phyloP scores from a whole-genome alignment of 1,284 basidiomycete species.

The Cutaneotrichosporon daszewskae region DNA sequence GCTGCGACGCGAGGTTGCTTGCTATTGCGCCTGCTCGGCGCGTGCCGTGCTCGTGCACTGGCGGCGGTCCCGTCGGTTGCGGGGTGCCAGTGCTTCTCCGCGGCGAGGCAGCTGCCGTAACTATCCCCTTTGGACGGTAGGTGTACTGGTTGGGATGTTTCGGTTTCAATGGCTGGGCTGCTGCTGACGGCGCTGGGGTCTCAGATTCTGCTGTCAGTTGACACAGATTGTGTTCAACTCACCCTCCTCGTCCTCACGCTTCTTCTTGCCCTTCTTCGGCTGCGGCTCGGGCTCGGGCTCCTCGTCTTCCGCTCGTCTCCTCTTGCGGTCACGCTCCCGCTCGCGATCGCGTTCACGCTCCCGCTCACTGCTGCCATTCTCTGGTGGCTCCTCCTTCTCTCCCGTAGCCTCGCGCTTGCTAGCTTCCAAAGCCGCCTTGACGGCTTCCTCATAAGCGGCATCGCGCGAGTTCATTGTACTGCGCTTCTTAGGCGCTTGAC shows the following conservation, averaged over 20 bases:
- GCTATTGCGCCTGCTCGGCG: slow-evolving; percentile 44
- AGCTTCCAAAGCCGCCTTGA: slow-evolving; percentile 54
- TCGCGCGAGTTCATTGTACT: slow-evolving; percentile 98
- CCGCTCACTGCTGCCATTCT: too few species aligned
- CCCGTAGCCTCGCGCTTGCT: slow-evolving; percentile 30
- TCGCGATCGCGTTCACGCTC: too few species aligned
- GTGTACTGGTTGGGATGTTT: slow-evolving; percentile 59
- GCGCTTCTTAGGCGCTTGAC: slow-evolving; percentile 59
- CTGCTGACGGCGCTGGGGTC: slow-evolving; percentile 2
- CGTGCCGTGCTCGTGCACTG: slow-evolving; percentile 41
- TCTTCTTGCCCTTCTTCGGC: slow-evolving; percentile 37
- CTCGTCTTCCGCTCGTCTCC: slow-evolving; percentile 21
- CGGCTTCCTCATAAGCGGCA: slow-evolving; percentile 84
- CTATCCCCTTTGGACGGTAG: slow-evolving; percentile 51
- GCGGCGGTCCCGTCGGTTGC: slow-evolving; percentile 21
- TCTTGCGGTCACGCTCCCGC: slow-evolving; percentile 8
- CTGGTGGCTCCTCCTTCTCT: slow-evolving; percentile 21
- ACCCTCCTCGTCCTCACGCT: slow-evolving; percentile 41
- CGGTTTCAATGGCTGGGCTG: slow-evolving; percentile 30
- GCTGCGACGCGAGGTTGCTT: slow-evolving; percentile 27
- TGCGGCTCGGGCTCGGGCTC: slow-evolving; percentile 19
- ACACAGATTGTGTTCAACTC: slow-evolving; percentile 10
- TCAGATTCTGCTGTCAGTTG: slow-evolving; percentile 9
- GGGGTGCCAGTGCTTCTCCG: slow-evolving; percentile 20
- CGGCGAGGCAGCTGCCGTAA: slow-evolving; percentile 21